Conservation (phyloP, 1,139 yeast species). For the Hemisphaericaspora xylofermentans region DNA sequence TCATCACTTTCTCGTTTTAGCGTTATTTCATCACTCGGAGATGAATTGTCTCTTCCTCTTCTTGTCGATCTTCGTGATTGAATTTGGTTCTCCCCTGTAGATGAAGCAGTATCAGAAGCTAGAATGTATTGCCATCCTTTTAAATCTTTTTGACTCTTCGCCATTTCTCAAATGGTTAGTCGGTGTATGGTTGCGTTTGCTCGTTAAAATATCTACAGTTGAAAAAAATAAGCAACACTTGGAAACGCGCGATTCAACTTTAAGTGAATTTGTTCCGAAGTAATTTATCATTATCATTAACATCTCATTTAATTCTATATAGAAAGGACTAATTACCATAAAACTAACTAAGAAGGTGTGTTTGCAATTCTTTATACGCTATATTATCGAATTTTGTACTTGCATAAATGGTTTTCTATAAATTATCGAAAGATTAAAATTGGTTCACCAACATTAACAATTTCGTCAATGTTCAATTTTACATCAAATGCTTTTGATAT, state of each 20-base stretch:
- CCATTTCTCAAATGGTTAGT: constrained; percentile 17
- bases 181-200: no score
- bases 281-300: neutral
- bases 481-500: constrained; percentile 91
- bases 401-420: neutral
- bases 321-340: neutral
- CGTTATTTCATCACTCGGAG: constrained; percentile 17
- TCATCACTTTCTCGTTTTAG: constrained; percentile 34
- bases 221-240: neutral
- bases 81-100: constrained; percentile 7
- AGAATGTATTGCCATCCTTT: constrained; percentile 35
- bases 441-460: constrained; percentile 84
- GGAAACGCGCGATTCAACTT: neutral
- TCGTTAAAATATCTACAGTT: no score
- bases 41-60: constrained; percentile 11
- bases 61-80: constrained; percentile 19
- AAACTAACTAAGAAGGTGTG: neutral
- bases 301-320: neutral
- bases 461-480: constrained; percentile 80
- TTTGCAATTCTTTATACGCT: neutral
- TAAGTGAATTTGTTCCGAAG: neutral
- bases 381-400: neutral
- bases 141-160: constrained; percentile 22
- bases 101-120: constrained; percentile 12
- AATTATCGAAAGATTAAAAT: constrained; percentile 62